A percentile compares a stretch with the other conserved stretches of the same genome.
phyloP scores from a whole-genome alignment of 2,329 filamentous ascomycete species.

The Colletotrichum aenigma region DNA sequence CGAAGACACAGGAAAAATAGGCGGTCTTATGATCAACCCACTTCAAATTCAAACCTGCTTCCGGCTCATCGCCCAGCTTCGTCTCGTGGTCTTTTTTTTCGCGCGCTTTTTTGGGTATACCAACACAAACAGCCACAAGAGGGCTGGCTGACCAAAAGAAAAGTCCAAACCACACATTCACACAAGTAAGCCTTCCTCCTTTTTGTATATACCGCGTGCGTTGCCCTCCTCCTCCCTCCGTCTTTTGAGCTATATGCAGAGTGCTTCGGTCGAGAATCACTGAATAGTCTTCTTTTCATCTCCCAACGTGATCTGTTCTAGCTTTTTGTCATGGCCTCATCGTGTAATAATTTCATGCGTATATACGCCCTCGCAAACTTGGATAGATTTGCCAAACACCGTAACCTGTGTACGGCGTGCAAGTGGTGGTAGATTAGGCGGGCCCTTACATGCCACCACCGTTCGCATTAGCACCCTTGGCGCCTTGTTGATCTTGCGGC shows the following conservation, averaged over 20 bases:
- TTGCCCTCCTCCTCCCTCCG: background rate
- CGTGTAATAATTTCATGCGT: background rate
- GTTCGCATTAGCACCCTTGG: background rate
- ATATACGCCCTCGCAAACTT: background rate
- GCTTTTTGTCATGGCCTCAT: background rate
- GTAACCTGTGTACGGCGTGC: background rate
- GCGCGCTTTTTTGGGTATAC: background rate
- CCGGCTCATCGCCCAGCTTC: background rate
- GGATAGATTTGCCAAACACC: background rate
- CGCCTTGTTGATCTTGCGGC: slow-evolving; percentile 20
- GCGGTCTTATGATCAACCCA: background rate
- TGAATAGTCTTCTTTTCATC: background rate
- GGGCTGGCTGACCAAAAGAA: background rate
- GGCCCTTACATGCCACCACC: background rate
- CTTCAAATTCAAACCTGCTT: background rate
- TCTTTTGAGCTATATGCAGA: background rate
- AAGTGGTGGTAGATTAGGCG: background rate
- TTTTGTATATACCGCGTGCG: background rate
- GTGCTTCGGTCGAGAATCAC: background rate
- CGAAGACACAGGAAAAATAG: background rate
- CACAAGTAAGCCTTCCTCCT: background rate
- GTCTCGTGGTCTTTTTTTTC: background rate
- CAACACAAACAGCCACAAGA: background rate
- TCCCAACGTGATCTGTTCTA: background rate
- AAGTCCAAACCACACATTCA: background rate